phyloP scores from a whole-genome alignment of 768 basidiomycete genomes.

The Pulveroboletus sp. region DNA sequence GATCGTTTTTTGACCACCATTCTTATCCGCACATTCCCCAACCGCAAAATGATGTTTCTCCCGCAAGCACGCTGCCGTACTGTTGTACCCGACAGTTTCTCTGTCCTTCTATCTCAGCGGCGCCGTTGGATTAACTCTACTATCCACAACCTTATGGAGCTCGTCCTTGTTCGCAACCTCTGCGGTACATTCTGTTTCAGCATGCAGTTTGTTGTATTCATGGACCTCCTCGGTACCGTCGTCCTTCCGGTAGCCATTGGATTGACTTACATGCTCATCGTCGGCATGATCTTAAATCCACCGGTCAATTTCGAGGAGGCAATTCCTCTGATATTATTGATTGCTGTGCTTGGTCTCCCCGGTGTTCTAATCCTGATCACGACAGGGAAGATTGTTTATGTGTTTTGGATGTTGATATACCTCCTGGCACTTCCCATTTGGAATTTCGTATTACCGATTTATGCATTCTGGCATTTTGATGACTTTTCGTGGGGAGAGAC shows the following conservation, averaged over 20 bases:
- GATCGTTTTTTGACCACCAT: conserved; percentile 98
- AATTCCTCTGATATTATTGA: conserved; percentile 86
- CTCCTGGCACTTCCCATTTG: conserved; percentile 89
- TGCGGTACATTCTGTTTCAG: conserved; percentile 99
- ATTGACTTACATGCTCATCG: conserved; percentile 85
- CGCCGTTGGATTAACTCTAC: conserved; percentile 99
- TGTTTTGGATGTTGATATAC: conserved; percentile 98
- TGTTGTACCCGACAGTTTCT: conserved; percentile 93
- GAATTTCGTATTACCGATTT: conserved; percentile 92
- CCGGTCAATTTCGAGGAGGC: conserved; percentile 86
- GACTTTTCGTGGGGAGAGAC: conserved; percentile 99
- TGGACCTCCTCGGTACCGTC: conserved; percentile 89
- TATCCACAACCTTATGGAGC: conserved; percentile 98
- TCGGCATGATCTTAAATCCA: conserved; percentile 73
- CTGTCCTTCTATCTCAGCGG: conserved; percentile 89
- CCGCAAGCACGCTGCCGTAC: conserved; percentile 95
- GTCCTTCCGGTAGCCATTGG: conserved; percentile 92
- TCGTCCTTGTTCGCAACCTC: conserved; percentile 91
- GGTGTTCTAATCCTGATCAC: conserved; percentile 90
- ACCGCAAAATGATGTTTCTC: conserved; percentile 99
- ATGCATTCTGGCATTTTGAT: conserved; percentile 99
- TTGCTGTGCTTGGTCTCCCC: conserved; percentile 90
- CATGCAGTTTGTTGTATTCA: conserved; percentile 99
- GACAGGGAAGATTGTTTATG: conserved; percentile 90
- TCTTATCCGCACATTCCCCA: conserved; percentile 93